phyloP scores from a whole-genome alignment of 116 monocot genomes.

The Zostera marina region DNA sequence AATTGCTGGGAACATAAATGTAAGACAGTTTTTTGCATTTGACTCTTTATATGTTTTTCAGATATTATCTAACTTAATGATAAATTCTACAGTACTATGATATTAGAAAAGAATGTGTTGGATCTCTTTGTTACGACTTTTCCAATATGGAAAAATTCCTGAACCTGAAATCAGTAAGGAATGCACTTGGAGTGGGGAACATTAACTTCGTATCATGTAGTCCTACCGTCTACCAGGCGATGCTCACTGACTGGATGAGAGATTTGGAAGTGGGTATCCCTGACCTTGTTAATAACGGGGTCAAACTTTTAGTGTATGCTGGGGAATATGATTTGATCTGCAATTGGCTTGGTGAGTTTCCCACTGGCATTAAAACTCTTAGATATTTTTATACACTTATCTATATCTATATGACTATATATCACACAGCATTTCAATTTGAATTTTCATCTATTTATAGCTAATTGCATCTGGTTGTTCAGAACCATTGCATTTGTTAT shows the following conservation, averaged over 20 bases:
- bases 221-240: conserved; percentile 47
- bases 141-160: conserved; percentile 84
- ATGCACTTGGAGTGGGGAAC: conserved; percentile 54
- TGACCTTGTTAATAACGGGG: conserved; percentile 61
- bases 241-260: conserved; percentile 81
- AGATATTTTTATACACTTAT: too few relatives aligned
- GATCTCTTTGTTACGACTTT: conserved; percentile 70
- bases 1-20: conserved; percentile 57
- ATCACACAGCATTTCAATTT: too few relatives aligned
- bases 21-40: conserved; percentile 9
- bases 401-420: too few relatives aligned
- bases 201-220: conserved; percentile 73
- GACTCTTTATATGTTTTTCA: not conserved
- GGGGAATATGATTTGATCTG: conserved; percentile 91
- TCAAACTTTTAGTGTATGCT: conserved; percentile 70
- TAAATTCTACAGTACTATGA: conserved; percentile 44
- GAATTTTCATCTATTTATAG: too few relatives aligned
- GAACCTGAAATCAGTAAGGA: conserved; percentile 35
- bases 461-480: too few relatives aligned
- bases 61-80: not conserved
- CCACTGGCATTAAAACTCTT: not conserved
- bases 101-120: conserved; percentile 60
- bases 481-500: too few relatives aligned
- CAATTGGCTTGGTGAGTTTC: conserved; percentile 73
- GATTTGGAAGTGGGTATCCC: conserved; percentile 81